phyloP scores from a whole-genome alignment of 495 filamentous ascomycete species.

The Barbatosphaeria neglecta region DNA sequence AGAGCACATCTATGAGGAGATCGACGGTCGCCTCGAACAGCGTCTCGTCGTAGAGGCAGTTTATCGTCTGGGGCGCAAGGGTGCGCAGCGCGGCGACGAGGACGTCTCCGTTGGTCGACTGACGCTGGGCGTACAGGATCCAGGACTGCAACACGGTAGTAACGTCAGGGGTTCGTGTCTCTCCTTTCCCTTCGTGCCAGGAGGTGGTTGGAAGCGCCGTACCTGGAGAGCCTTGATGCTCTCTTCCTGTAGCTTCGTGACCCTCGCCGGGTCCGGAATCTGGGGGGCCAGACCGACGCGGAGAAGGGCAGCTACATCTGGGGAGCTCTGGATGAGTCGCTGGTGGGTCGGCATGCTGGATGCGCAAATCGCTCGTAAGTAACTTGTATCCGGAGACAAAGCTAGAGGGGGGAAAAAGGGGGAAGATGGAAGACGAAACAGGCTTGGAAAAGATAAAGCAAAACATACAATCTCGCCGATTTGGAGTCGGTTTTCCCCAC shows the following conservation, averaged over 20 bases:
- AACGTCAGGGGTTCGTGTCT: too few relatives aligned
- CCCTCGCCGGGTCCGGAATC: not conserved
- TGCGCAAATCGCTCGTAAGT: not conserved
- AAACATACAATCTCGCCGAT: slow-evolving; percentile 44
- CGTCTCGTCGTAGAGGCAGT: slow-evolving; percentile 41
- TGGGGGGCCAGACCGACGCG: slow-evolving; percentile 27
- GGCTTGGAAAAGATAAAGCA: too few relatives aligned
- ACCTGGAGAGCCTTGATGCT: slow-evolving; percentile 52
- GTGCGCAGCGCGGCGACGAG: slow-evolving; percentile 43
- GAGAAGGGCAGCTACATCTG: slow-evolving; percentile 39
- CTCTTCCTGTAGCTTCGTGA: slow-evolving; percentile 26
- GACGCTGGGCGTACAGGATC: slow-evolving; percentile 55
- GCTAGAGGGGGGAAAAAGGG: too few relatives aligned
- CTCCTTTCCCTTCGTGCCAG: not conserved
- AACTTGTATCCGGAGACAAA: not conserved
- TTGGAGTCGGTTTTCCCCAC: slow-evolving; percentile 52
- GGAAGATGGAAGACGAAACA: too few relatives aligned
- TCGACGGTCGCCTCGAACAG: slow-evolving; percentile 50
- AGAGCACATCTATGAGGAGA: slow-evolving; percentile 51
- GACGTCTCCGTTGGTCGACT: slow-evolving; percentile 38
- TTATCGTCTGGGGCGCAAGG: slow-evolving; percentile 42
- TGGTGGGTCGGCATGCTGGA: slow-evolving; percentile 31
- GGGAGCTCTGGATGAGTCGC: slow-evolving; percentile 35
- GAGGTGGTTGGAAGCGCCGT: slow-evolving; percentile 1
- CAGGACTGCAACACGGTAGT: slow-evolving; percentile 36